These are phyloP conservation scores for Stagonosporopsis rhizophila DNA, from an alignment of 2,329 filamentous ascomycete genomes.

Conservation along the genomic window DNA sequence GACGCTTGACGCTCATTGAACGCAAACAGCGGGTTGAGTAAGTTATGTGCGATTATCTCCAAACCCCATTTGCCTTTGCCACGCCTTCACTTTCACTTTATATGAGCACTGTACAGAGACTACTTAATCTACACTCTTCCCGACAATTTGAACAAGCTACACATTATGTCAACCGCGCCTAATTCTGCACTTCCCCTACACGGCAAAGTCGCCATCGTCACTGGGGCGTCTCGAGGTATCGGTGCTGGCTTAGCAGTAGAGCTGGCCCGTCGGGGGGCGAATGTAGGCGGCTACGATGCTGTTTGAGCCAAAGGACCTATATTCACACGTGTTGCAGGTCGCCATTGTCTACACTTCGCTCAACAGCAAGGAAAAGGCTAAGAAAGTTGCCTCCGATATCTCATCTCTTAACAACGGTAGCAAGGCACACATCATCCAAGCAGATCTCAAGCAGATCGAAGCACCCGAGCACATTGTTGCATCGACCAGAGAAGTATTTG, in stretches of 20 bases:
- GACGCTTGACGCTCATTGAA: not conserved
- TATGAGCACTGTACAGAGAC: not conserved
- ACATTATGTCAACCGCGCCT: slow-evolving; percentile 24
- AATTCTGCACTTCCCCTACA: slow-evolving; percentile 25
- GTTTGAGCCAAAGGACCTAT: not conserved
- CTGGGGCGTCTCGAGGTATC: slow-evolving; percentile 59
- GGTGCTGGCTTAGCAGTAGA: slow-evolving; percentile 58
- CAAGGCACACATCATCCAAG: slow-evolving; percentile 49
- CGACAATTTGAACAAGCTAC: not conserved
- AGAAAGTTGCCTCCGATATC: slow-evolving; percentile 48
- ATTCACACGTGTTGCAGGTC: slow-evolving; percentile 41
- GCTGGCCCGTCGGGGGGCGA: slow-evolving; percentile 57
- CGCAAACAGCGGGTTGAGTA: not conserved
- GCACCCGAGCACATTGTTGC: slow-evolving; percentile 49
- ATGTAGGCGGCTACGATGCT: slow-evolving; percentile 37
- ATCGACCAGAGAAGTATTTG: slow-evolving; percentile 47
- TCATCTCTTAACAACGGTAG: slow-evolving; percentile 45
- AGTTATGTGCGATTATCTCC: slow-evolving; percentile 1
- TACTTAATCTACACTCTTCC: not conserved
- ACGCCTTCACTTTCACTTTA: not conserved
- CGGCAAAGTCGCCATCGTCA: slow-evolving; percentile 56
- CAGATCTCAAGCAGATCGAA: slow-evolving; percentile 48
- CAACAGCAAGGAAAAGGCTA: slow-evolving; percentile 44
- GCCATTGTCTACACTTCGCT: slow-evolving; percentile 54
- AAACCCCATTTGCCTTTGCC: not conserved